phyloP scores from a whole-genome alignment of 805 yeast species.

The Barnettozyma populi region DNA sequence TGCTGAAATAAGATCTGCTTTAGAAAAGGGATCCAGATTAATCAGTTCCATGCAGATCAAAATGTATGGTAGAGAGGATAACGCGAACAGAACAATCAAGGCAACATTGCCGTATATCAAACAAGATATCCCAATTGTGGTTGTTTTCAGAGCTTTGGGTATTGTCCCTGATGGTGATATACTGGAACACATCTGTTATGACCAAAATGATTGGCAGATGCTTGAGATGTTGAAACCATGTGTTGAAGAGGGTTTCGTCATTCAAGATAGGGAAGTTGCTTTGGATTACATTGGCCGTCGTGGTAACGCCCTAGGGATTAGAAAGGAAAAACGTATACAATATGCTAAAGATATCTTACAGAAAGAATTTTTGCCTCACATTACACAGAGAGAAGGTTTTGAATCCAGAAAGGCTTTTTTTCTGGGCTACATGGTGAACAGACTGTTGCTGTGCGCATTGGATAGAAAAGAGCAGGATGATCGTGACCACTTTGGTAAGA shows the following conservation, averaged over 20 bases:
- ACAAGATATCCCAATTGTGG: conserved; percentile 94
- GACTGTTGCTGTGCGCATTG: conserved; percentile 89
- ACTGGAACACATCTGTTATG: conserved; percentile 96
- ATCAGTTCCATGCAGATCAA: conserved; percentile 93
- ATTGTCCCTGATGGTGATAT: conserved; percentile 99
- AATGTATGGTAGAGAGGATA: conserved; percentile 76
- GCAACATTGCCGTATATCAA: conserved; percentile 96
- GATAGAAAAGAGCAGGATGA: conserved; percentile 98
- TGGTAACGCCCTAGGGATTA: conserved; percentile 93
- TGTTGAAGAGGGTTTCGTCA: conserved; percentile 97
- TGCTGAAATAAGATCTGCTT: conserved; percentile 94
- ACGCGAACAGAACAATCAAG: conserved; percentile 80
- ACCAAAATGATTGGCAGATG: conserved; percentile 99
- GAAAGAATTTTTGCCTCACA: conserved; percentile 94
- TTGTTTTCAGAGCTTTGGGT: conserved; percentile 96
- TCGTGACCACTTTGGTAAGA: conserved; percentile 99
- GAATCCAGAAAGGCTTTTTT: conserved; percentile 96
- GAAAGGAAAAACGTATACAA: conserved; percentile 96
- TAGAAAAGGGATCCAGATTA: conserved; percentile 95
- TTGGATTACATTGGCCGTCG: conserved; percentile 97
- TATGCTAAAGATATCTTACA: conserved; percentile 96
- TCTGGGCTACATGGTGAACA: conserved; percentile 96
- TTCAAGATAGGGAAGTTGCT: conserved; percentile 97
- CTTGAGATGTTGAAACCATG: conserved; percentile 98
- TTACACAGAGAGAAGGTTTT: conserved; percentile 94